These are phyloP conservation scores for Syzygium grande DNA, from an alignment of 345 rosid genomes.

Conservation along the genomic window DNA sequence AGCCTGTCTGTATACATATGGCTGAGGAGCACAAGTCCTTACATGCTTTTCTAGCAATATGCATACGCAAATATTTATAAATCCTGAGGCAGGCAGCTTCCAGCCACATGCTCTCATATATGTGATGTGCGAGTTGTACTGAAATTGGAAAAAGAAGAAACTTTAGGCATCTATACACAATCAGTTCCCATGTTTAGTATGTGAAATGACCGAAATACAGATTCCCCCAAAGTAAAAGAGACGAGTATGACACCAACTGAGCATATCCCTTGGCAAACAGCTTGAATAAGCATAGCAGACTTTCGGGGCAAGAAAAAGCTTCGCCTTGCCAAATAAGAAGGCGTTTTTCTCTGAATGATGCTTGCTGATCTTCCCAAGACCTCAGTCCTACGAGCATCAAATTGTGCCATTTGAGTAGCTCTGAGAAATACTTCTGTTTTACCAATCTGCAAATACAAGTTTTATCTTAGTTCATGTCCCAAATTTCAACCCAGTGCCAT, in stretches of 20 bases:
- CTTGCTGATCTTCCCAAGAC: slow-evolving; percentile 92
- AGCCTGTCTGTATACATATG: slow-evolving; percentile 64
- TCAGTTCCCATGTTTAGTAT: background rate
- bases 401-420: slow-evolving; percentile 98
- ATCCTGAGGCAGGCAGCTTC: slow-evolving; percentile 78
- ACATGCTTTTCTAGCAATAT: slow-evolving; percentile 72
- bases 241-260: background rate
- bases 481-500: background rate
- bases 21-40: slow-evolving; percentile 47
- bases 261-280: slow-evolving; percentile 74
- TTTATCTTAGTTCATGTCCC: background rate
- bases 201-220: background rate
- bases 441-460: slow-evolving; percentile 65
- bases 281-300: slow-evolving; percentile 66
- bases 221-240: background rate
- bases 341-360: slow-evolving; percentile 89
- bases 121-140: slow-evolving; percentile 74
- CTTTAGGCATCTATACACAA: background rate
- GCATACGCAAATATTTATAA: slow-evolving; percentile 74
- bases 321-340: slow-evolving; percentile 77
- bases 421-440: slow-evolving; percentile 88
- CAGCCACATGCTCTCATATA: slow-evolving; percentile 58
- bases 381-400: slow-evolving; percentile 83
- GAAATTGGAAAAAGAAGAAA: slow-evolving; percentile 10
- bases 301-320: slow-evolving; percentile 42